Base-by-base conservation (phyloP, 306 rosid genomes). In the Cucurbita maxima region DNA sequence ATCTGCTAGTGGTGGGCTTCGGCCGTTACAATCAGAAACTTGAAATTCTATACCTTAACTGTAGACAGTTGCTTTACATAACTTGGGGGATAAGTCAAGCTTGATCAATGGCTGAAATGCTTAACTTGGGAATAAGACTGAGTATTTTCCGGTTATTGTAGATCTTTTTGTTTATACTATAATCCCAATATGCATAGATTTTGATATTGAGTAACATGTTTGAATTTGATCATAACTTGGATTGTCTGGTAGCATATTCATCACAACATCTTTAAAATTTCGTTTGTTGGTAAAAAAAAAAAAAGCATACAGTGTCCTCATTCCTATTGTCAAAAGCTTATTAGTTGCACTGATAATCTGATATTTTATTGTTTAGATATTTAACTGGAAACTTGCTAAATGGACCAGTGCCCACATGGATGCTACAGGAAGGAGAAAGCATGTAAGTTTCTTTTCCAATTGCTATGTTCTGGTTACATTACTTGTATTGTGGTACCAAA, bases 321-420 rank as follows among this genome's bases (percentile, higher is more conserved):
- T 59, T 13, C 57, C 43, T 25, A 48, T 47, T 68, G 14, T 68
- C 36, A 44, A 22, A 68, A 47, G 57, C 13, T 68, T 8, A 45
- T 68, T 68, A 44, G 8, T 25, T 69, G 43, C 5, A 69, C 41
- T 48, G 18, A 10, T 25, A 8, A n/a, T 41, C 16, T 41, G 15
- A 41, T 69, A 48, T 69, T 48, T 25, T 30, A 13, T 61, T 72
- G 64, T 61, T 61, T 58, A 88, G 91, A 64, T 66, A 54, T 78
- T 81, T 87, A 78, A 50, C 80, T 14, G 84, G 83, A 68, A 85
- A 87, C 75, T n/a, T 22, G 62, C 66, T 87, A 18, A 41, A 57
- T 55, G 89, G 89, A 79, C 6, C 61, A 9, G 79, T 79, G 82
- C 86, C 84, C 50, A 6, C 5, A 10, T 85, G 84, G 88, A 81